A percentile compares a stretch with the other conserved stretches of the same genome.
Conservation (phyloP, 345 rosid genomes). For the Barbarea vulgaris region DNA sequence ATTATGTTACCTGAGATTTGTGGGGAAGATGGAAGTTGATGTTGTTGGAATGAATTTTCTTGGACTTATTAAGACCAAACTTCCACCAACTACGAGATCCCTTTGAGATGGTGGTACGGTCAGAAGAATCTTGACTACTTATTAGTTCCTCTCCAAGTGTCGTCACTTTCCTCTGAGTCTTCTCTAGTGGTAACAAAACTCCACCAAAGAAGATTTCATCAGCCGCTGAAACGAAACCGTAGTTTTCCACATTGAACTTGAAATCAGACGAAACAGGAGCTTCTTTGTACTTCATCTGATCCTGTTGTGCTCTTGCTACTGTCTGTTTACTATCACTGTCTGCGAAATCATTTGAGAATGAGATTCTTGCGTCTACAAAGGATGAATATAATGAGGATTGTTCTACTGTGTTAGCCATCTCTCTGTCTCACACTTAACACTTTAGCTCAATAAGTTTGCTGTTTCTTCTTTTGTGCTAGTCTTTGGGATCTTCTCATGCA, state of each 20-base stretch:
- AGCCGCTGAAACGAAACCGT: conserved; percentile 68
- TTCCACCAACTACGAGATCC: conserved; percentile 44
- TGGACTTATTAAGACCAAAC: conserved; percentile 35
- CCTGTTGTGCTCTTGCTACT: conserved; percentile 17
- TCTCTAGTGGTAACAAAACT: conserved; percentile 63
- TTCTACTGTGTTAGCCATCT: conserved; percentile 49
- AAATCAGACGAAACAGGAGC: conserved; percentile 88
- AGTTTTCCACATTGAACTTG: conserved; percentile 60
- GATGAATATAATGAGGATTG: conserved; percentile 47
- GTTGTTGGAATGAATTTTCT: conserved; percentile 37
- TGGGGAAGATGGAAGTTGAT: conserved; percentile 24
- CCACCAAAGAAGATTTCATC: conserved; percentile 78
- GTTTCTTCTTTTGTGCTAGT: conserved; percentile 3
- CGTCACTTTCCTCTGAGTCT: conserved; percentile 37
- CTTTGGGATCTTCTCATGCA: conserved; percentile 32
- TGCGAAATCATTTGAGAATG: conserved; percentile 83
- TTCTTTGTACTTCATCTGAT: conserved; percentile 57
- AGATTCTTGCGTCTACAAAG: conserved; percentile 78
- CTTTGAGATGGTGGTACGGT: conserved; percentile 19
- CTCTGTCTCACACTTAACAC: conserved; percentile 1
- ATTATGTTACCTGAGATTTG: conserved; percentile 32
- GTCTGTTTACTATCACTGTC: conserved; percentile 41
- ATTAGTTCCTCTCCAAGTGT: conserved; percentile 65
- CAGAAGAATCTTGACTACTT: conserved; percentile 46
- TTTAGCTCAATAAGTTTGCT: background rate